Base-by-base conservation (phyloP, 2,329 filamentous ascomycete genomes). In the Harringtonia aguacate region DNA sequence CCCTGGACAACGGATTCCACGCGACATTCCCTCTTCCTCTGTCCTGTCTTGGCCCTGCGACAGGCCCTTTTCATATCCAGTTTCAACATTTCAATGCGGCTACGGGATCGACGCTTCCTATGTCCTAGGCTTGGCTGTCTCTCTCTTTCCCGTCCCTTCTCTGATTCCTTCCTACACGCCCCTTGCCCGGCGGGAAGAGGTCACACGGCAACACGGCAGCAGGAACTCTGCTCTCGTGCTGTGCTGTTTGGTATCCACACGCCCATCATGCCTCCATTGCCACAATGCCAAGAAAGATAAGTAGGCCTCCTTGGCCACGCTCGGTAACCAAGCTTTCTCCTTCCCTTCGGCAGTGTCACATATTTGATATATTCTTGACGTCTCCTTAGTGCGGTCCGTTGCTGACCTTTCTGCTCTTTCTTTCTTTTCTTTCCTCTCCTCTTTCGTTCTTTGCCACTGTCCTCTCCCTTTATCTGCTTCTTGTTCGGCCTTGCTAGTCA, bases 1-100 rank as follows among this genome's bases (percentile, higher is more conserved):
- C 6, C 6, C 24, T 6, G 24, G 10, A 27, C 6, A 10, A 27
- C 6, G 24, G 10, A 10, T 27, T 10, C 24, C 24, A 27, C 7
- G 24, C 6, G 6, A 27, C 24, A 27, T 27, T 1, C n/a, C 31
- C 35, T 42, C 34, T 31, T 36, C 33, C 43, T 42, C 43, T 44
- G 40, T 40, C 36, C 33, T 38, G 34, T 43, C 44, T 50, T 52
- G 45, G 46, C 47, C 47, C 50, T 57, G 53, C 48, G 52, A 57
- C 53, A 49, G 46, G 44, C 46, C 40, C 46, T 27, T 53, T 48
- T 57, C 52, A 53, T 44, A 50, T 53, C 45, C 47, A 47, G 56
- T 58, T 59, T 57, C 57, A 58, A 57, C 50, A 39, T 39, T 46
- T 39, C 49, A 46, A 54, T 56, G 52, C 48, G 48, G 50, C 48